Evolutionary conservation across 495 filamentous ascomycete genomes (phyloP), one percentile per base, ranked within the genome.

Genomic region (Daldinia grandis): DNA sequence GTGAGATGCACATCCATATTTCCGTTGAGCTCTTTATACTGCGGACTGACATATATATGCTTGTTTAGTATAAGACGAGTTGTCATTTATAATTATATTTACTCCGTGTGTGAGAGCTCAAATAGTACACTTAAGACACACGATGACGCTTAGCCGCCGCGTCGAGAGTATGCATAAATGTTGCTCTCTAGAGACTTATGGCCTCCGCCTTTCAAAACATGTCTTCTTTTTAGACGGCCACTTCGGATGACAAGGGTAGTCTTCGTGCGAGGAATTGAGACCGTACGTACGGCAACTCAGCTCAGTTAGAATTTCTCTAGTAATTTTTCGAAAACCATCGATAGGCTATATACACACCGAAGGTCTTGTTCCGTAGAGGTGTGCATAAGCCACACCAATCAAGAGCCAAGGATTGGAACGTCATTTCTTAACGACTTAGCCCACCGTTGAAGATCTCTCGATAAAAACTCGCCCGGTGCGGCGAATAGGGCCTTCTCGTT

Each of bases 401-500:
- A 73, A 30, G 47, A 57, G 28, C 58, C 50, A 10, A 73, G 60
- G 28, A 65, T 62, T 62, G 54, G 37, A 21, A 51, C 33, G 65
- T 65, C 64, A 65, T 65, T 73, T 67, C 60, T 64, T 49, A 58
- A 33, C 61, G 56, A 65, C 58, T 64, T 62, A 62, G 56, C 51
- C 61, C 65, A 37, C 63, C 61, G 56, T 38, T 68, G 65, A 73
- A 65, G 70, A 73, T 68, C 69, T 63, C 62, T 60, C 60, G 47
- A 62, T 42, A 57, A 61, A 28, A 64, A 65, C 61, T 58, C 57
- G 47, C 65, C 49, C 64, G 28, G 65, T 62, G 65, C 14, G 19
- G 59, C 70, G 70, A 73, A 68, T 68, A 68, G 64, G 61, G 64
- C 61, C 60, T 73, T 58, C 61, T 68, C 51, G n/a, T 56, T 65